phyloP scores from a whole-genome alignment of 2,329 filamentous ascomycete genomes.

The Phyllosticta citriasiana region DNA sequence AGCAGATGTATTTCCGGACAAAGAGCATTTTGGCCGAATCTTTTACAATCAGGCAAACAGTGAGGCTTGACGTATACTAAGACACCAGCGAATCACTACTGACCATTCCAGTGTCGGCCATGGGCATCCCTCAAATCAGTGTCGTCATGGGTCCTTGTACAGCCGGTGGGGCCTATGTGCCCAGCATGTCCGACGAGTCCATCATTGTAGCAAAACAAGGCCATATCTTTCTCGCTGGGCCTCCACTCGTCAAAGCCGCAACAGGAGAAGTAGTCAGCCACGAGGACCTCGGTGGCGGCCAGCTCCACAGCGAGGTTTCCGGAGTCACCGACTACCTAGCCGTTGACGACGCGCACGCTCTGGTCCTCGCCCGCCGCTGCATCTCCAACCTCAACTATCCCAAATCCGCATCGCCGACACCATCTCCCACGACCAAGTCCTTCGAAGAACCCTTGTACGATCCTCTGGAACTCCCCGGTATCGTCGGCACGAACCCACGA shows the following conservation, averaged over 20 bases:
- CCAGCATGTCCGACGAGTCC: slow-evolving; percentile 93
- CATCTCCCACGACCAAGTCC: slow-evolving; percentile 21
- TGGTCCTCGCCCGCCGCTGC: slow-evolving; percentile 74
- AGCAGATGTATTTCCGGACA: slow-evolving; percentile 89
- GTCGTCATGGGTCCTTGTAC: slow-evolving; percentile 98
- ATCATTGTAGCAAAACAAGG: slow-evolving; percentile 94
- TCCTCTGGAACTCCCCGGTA: slow-evolving; percentile 70
- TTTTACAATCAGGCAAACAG: slow-evolving; percentile 95
- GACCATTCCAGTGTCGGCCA: slow-evolving; percentile 52
- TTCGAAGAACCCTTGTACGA: slow-evolving; percentile 73
- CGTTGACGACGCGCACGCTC: slow-evolving; percentile 84
- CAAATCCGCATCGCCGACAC: background rate
- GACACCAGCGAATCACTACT: background rate
- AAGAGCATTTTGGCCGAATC: slow-evolving; percentile 91
- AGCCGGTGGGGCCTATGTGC: slow-evolving; percentile 89
- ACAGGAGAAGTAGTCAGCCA: slow-evolving; percentile 87
- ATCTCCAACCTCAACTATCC: slow-evolving; percentile 89
- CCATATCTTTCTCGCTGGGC: slow-evolving; percentile 94
- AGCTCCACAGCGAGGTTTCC: slow-evolving; percentile 80
- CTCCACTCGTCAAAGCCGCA: slow-evolving; percentile 88
- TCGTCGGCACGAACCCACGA: slow-evolving; percentile 82
- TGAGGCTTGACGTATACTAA: slow-evolving; percentile 6
- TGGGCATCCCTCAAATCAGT: slow-evolving; percentile 84
- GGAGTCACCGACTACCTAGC: slow-evolving; percentile 94
- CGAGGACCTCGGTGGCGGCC: slow-evolving; percentile 83